Conservation (phyloP, 106 monocot genomes). For the Dactylorhiza incarnata region DNA sequence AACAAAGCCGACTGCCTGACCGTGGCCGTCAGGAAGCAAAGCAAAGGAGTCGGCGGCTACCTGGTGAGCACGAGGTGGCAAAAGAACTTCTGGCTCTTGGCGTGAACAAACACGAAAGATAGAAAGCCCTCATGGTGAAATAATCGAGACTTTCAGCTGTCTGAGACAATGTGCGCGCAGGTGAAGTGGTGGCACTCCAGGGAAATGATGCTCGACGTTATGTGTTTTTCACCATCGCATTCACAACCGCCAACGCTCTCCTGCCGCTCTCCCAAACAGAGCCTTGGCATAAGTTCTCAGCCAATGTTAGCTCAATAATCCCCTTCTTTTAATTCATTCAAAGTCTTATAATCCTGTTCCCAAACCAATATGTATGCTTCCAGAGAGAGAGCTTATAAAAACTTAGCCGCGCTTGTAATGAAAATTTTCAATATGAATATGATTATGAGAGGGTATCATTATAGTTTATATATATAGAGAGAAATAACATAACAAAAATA, state of each 20-base stretch:
- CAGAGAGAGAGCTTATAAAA: not conserved
- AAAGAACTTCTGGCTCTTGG: constrained; percentile 45
- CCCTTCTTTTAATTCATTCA: not conserved
- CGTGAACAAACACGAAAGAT: not conserved
- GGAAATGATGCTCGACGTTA: too few species aligned
- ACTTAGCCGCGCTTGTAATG: not conserved
- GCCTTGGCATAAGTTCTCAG: too few species aligned
- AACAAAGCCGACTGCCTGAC: constrained; percentile 46
- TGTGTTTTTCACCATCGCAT: too few species aligned
- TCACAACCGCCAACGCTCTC: too few species aligned
- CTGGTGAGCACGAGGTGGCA: constrained; percentile 65
- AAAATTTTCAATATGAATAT: not conserved
- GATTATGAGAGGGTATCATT: not conserved
- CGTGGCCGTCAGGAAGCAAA: constrained; percentile 55
- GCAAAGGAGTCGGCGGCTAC: constrained; percentile 52
- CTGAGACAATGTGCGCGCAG: too few species aligned
- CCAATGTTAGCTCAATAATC: too few species aligned
- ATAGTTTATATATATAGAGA: not conserved
- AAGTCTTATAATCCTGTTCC: not conserved
- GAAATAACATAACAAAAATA: not conserved
- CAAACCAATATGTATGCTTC: not conserved
- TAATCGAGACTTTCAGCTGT: not conserved
- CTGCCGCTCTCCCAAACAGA: too few species aligned
- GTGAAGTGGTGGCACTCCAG: too few species aligned
- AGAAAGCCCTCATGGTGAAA: not conserved